phyloP scores from a whole-genome alignment of 352 stramenopile genomes.

The Aphanomyces euteiches region DNA sequence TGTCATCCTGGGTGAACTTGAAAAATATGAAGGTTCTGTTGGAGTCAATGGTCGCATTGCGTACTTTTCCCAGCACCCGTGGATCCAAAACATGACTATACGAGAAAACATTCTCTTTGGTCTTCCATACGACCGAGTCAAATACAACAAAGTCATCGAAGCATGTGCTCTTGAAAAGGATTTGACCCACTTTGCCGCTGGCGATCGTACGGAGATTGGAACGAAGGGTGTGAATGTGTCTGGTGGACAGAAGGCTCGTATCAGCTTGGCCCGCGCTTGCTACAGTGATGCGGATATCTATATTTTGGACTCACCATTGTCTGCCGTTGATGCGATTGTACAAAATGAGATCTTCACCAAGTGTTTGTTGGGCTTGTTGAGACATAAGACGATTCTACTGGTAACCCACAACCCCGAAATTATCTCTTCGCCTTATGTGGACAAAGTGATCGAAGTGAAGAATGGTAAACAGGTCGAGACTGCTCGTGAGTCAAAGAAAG shows the following conservation, averaged over 20 bases:
- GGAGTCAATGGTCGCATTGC: slow-evolving; percentile 14
- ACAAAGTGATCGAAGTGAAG: slow-evolving; percentile 7
- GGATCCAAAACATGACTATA: slow-evolving; percentile 83
- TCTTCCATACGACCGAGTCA: slow-evolving; percentile 37
- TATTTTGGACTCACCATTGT: slow-evolving; percentile 25
- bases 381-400: slow-evolving; percentile 61
- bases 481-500: background rate
- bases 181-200: slow-evolving; percentile 76
- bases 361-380: slow-evolving; percentile 52
- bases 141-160: slow-evolving; percentile 52
- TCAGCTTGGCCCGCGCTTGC: slow-evolving; percentile 52
- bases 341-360: slow-evolving; percentile 82
- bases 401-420: slow-evolving; percentile 44
- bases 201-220: slow-evolving; percentile 93
- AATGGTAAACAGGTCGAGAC: background rate
- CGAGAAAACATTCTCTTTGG: slow-evolving; percentile 64
- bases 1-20: slow-evolving; percentile 13
- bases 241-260: slow-evolving; percentile 54
- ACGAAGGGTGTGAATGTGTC: slow-evolving; percentile 48
- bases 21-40: slow-evolving; percentile 19
- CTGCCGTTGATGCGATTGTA: slow-evolving; percentile 56
- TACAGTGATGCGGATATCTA: slow-evolving; percentile 40
- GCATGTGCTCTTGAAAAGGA: slow-evolving; percentile 85
- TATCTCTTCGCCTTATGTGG: background rate
- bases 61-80: slow-evolving; percentile 67